Conservation (phyloP, 164 flowering plant species). For the Vitis riparia region DNA sequence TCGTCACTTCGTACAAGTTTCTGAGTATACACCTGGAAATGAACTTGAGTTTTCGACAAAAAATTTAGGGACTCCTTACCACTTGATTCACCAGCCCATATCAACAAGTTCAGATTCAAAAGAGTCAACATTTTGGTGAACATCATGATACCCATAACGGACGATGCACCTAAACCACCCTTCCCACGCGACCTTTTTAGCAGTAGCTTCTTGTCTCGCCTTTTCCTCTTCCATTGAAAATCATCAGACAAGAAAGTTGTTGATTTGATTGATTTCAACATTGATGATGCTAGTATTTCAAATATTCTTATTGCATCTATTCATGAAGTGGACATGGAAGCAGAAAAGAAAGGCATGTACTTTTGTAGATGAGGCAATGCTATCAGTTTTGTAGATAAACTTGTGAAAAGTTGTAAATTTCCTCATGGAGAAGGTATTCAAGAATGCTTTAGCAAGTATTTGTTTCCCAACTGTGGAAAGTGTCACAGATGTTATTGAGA, state of each 20-base stretch:
- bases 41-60: conserved; percentile 61
- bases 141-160: too few species aligned
- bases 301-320: conserved; percentile 76
- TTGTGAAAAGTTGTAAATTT: conserved; percentile 36
- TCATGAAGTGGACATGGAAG: conserved; percentile 71
- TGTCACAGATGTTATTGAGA: conserved; percentile 53
- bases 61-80: conserved; percentile 34
- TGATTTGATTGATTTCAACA: conserved; percentile 54
- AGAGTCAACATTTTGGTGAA: too few species aligned
- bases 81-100: conserved; percentile 45
- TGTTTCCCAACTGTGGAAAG: conserved; percentile 72
- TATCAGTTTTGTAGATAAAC: conserved; percentile 31
- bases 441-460: conserved; percentile 45
- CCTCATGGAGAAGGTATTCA: conserved; percentile 62
- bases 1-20: conserved; percentile 63
- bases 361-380: conserved; percentile 57
- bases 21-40: conserved; percentile 64
- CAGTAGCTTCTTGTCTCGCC: conserved; percentile 98
- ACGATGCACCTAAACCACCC: background rate
- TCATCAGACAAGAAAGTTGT: conserved; percentile 75
- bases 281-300: conserved; percentile 41
- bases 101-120: too few species aligned
- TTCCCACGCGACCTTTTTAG: conserved; percentile 90
- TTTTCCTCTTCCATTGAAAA: conserved; percentile 98
- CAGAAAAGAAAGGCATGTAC: conserved; percentile 53